Percentiles rank a stretch among this genome's conserved stretches.
Conservation (phyloP, 305 asterid species). For the Solanum hybrid region DNA sequence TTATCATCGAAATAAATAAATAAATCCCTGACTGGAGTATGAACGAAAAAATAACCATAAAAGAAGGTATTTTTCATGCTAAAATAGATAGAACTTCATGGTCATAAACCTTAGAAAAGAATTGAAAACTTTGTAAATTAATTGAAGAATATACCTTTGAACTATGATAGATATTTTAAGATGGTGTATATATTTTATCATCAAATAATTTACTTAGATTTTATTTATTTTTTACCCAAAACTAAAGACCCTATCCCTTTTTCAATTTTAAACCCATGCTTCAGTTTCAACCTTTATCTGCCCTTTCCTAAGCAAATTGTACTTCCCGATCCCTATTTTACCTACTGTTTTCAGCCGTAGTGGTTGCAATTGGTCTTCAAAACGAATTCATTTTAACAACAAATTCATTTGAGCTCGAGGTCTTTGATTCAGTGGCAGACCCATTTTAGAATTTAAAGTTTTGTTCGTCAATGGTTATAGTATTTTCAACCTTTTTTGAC, state of each 20-base stretch:
- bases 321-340: not conserved
- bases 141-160: not conserved
- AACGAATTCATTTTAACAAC: not conserved
- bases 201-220: not conserved
- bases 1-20: not conserved
- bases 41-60: not conserved
- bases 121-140: not conserved
- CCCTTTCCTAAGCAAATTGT: not conserved
- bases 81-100: not conserved
- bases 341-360: not conserved
- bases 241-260: not conserved
- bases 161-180: no score
- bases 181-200: not conserved
- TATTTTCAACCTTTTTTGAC: not conserved
- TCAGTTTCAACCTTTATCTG: not conserved
- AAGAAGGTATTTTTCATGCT: not conserved
- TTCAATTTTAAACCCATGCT: not conserved
- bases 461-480: not conserved
- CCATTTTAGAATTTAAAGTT: not conserved
- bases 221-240: not conserved
- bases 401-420: not conserved
- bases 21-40: not conserved
- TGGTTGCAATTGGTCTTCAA: not conserved
- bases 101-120: not conserved
- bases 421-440: not conserved